These are phyloP conservation scores for Pythium apleroticum DNA, from an alignment of 352 stramenopile genomes.

Conservation along the genomic window DNA sequence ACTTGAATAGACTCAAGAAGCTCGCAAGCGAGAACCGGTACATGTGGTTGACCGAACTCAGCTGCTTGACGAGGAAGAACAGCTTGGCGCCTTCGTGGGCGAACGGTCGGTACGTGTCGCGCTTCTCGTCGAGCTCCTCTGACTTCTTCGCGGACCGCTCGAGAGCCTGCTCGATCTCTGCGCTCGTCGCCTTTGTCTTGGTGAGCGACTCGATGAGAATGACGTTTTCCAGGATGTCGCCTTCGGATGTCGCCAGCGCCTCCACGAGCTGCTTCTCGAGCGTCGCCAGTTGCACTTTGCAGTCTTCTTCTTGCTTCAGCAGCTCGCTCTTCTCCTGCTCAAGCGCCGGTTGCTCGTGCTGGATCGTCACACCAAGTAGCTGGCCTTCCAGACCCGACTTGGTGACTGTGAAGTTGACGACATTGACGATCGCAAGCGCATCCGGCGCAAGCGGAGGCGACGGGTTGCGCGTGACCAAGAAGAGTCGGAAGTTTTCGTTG, in stretches of 20 bases:
- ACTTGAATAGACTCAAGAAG: slow-evolving; percentile 89
- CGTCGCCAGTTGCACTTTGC: slow-evolving; percentile 91
- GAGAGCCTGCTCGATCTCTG: slow-evolving; percentile 90
- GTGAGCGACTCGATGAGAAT: slow-evolving; percentile 94
- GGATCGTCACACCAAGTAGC: slow-evolving; percentile 92
- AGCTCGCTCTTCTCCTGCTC: slow-evolving; percentile 88
- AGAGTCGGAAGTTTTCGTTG: slow-evolving; percentile 94
- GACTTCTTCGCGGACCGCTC: slow-evolving; percentile 88
- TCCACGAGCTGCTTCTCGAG: slow-evolving; percentile 95
- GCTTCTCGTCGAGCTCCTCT: slow-evolving; percentile 91
- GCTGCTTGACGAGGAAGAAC: slow-evolving; percentile 93
- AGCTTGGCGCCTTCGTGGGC: slow-evolving; percentile 87
- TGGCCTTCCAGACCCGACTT: slow-evolving; percentile 92
- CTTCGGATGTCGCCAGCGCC: slow-evolving; percentile 91
- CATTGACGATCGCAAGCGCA: slow-evolving; percentile 87
- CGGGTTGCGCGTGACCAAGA: slow-evolving; percentile 91
- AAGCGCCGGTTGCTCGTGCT: slow-evolving; percentile 93
- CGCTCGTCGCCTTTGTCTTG: slow-evolving; percentile 91
- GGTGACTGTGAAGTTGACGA: slow-evolving; percentile 96
- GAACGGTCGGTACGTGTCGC: slow-evolving; percentile 90
- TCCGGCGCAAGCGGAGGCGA: slow-evolving; percentile 87
- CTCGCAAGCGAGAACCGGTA: slow-evolving; percentile 93
- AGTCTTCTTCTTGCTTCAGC: slow-evolving; percentile 89
- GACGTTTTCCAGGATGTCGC: slow-evolving; percentile 95
- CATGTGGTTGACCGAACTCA: slow-evolving; percentile 93